Percentiles rank a stretch among this genome's conserved stretches.
Conservation (phyloP, 2,329 filamentous ascomycete genomes). For the Blastomyces silverae region DNA sequence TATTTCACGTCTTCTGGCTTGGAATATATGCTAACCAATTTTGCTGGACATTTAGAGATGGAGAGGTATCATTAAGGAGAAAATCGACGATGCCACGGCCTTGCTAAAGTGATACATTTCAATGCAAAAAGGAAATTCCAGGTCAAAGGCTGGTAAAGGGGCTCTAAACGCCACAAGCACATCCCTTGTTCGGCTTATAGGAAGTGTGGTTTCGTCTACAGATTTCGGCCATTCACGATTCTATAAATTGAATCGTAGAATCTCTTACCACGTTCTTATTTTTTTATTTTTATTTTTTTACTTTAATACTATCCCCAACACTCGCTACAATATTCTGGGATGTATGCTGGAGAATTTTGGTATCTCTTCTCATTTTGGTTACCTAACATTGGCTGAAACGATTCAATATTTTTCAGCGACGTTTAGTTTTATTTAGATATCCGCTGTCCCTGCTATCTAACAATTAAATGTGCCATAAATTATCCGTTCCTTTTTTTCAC, state of each 20-base stretch:
- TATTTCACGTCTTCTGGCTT: not conserved
- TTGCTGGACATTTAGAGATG: conserved; percentile 33
- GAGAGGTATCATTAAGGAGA: conserved; percentile 35
- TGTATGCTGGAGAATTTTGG: not conserved
- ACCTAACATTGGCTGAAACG: not conserved
- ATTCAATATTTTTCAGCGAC: not conserved
- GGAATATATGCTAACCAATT: conserved; percentile 14
- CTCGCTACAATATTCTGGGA: not conserved
- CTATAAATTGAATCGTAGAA: not conserved
- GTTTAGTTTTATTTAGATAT: not conserved
- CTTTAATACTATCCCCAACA: not conserved
- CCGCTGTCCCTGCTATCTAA: not conserved
- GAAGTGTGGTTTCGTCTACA: not conserved
- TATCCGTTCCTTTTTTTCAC: not conserved
- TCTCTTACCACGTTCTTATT: not conserved
- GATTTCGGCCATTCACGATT: not conserved
- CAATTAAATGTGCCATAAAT: not conserved
- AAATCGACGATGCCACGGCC: conserved; percentile 29
- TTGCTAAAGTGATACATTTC: not conserved
- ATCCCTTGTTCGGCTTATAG: not conserved
- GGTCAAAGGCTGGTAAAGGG: not conserved
- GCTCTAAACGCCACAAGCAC: not conserved
- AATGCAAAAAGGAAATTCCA: not conserved
- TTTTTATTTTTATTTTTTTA: not conserved
- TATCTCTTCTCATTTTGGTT: not conserved